A percentile compares a stretch with the other conserved stretches of the same genome.
Conservation (phyloP, 495 filamentous ascomycete species). For the Halenospora varia region DNA sequence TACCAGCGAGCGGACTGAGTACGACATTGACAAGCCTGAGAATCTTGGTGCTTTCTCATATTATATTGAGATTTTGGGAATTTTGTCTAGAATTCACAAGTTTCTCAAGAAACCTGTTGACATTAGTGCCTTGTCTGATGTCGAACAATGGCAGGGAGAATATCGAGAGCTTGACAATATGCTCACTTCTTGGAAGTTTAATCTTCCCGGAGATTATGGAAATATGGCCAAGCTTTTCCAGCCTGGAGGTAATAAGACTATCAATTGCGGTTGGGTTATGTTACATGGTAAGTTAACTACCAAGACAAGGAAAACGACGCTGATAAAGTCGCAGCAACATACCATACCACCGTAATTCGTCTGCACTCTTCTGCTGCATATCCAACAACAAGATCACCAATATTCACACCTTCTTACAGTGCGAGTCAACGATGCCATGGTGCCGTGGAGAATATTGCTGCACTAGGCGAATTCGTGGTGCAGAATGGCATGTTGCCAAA, state of each 20-base stretch:
- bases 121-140: slow-evolving; percentile 75
- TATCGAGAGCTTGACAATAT: slow-evolving; percentile 79
- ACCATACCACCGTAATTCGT: slow-evolving; percentile 72
- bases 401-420: slow-evolving; percentile 81
- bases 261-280: slow-evolving; percentile 84
- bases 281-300: slow-evolving; percentile 63
- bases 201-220: slow-evolving; percentile 73
- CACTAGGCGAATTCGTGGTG: slow-evolving; percentile 69
- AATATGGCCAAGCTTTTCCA: slow-evolving; percentile 73
- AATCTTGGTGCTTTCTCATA: slow-evolving; percentile 83
- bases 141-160: slow-evolving; percentile 81
- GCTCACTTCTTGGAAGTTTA: slow-evolving; percentile 77
- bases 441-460: slow-evolving; percentile 79
- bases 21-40: slow-evolving; percentile 60
- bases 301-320: too few species aligned
- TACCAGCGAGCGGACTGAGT: slow-evolving; percentile 50
- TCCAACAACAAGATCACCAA: slow-evolving; percentile 76
- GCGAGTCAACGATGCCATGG: slow-evolving; percentile 75
- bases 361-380: slow-evolving; percentile 92
- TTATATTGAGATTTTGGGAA: slow-evolving; percentile 81
- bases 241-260: slow-evolving; percentile 54
- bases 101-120: slow-evolving; percentile 87
- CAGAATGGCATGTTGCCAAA: slow-evolving; percentile 69
- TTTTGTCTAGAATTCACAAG: slow-evolving; percentile 77
- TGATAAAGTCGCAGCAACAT: slow-evolving; percentile 22